These are phyloP conservation scores for Boletales sp. DNA, from an alignment of 768 basidiomycete genomes.

Conservation along the genomic window DNA sequence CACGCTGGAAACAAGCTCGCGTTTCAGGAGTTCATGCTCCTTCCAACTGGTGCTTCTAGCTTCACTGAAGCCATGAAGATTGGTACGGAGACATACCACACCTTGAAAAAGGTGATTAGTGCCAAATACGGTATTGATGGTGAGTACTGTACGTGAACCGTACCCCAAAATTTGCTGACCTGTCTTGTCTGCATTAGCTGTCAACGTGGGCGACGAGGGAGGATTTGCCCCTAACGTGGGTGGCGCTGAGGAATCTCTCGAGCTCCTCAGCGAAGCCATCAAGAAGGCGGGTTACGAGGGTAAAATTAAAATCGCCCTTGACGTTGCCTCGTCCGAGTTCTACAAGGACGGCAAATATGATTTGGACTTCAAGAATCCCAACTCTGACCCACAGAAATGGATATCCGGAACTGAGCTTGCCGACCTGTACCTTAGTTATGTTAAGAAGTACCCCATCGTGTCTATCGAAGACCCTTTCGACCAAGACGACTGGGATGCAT, in stretches of 20 bases:
- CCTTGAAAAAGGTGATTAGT: conserved; percentile 97
- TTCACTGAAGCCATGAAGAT: conserved; percentile 99
- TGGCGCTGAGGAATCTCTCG: conserved; percentile 95
- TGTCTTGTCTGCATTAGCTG: conserved; percentile 50
- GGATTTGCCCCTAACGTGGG: conserved; percentile 98
- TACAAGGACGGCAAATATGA: conserved; percentile 99
- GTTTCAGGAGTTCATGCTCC: conserved; percentile 99
- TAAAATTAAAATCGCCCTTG: conserved; percentile 98
- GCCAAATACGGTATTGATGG: conserved; percentile 99
- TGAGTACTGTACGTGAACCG: conserved; percentile 34
- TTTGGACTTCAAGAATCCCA: conserved; percentile 98
- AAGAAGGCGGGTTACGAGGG: conserved; percentile 97
- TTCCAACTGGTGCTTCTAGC: conserved; percentile 86
- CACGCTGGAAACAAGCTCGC: conserved; percentile 99
- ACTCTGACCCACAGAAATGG: conserved; percentile 97
- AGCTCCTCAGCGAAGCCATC: conserved; percentile 94
- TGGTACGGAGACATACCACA: conserved; percentile 97
- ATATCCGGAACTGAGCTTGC: conserved; percentile 91
- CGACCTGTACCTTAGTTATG: conserved; percentile 80
- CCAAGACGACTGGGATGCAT: conserved; percentile 99
- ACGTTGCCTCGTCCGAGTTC: conserved; percentile 99
- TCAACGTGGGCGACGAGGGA: conserved; percentile 99
- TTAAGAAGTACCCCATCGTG: conserved; percentile 93
- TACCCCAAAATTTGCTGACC: not conserved
- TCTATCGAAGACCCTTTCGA: conserved; percentile 99